Evolutionary conservation across 2,329 filamentous ascomycete genomes (phyloP), one percentile per base, ranked within the genome.

Genomic region (Hypoxylon sp.): DNA sequence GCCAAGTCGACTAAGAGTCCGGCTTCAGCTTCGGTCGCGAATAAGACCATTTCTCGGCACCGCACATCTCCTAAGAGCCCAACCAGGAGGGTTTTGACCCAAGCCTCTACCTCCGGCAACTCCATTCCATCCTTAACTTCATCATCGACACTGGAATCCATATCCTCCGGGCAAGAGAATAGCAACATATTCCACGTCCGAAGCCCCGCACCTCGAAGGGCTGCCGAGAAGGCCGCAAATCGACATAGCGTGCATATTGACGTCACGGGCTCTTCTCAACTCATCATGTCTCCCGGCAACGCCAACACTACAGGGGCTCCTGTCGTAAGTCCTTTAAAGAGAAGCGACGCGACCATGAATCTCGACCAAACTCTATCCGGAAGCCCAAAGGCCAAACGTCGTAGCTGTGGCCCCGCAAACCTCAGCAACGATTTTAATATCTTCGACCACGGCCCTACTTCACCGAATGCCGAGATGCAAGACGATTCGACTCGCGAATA

Each of bases 311-410:
- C 77, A 35, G 73, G 77, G 37, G 76, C 82, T 12, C 76, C 81
- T 13, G 84, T 85, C 54, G 86, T 88, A 4, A 96, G 93, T 68
- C 92, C 93, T 4, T 75, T 97, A 62, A 97, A 97, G 79, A 86
- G 94, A 63, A 93, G 88, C 67, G 93, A 97, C 74, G 88, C 89
- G 31, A 87, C 88, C 41, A 93, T 96, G 89, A 91, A 90, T 65
- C 75, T 95, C 37, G 92, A 96, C 64, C 88, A 90, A 58, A 79
- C 85, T 19, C 87, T 81, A 63, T 78, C 89, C 47, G 89, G 89
- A 61, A 97, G 90, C 66, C 93, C 94, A 0, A 89, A 93, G 52
- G 90, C 92, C 35, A 97, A 97, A 77, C 83, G 94, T 60, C 85
- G 94, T 65, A 97, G 92, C 72, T 90, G 96, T 69, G 88, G 88